These are phyloP conservation scores for Sphaerulina populicola DNA, from an alignment of 2,329 filamentous ascomycete species.

Conservation along the genomic window DNA sequence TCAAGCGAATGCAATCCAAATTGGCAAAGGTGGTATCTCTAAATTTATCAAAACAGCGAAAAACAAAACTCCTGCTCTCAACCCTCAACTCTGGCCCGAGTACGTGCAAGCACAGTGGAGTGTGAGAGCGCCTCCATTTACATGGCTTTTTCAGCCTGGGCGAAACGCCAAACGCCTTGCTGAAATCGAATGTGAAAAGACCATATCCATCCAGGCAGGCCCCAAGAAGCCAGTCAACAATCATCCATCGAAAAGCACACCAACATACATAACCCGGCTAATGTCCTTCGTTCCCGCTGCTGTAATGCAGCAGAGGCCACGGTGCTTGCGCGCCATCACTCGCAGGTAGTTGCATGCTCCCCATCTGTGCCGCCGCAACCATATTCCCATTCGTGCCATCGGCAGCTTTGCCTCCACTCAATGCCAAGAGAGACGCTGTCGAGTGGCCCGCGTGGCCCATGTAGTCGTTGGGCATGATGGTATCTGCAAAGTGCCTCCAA, in stretches of 20 bases:
- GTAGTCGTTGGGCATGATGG: conserved; percentile 22
- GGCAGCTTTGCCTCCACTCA: conserved; percentile 12
- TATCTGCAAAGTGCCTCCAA: conserved; percentile 30
- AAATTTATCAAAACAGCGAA: too few relatives aligned
- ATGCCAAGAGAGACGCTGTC: conserved; percentile 12
- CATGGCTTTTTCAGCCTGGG: too few relatives aligned
- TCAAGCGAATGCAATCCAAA: too few relatives aligned
- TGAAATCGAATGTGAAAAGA: not conserved
- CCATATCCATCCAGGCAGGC: not conserved
- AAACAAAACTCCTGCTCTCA: too few relatives aligned
- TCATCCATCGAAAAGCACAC: not conserved
- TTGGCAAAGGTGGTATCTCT: too few relatives aligned
- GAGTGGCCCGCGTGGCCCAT: conserved; percentile 15
- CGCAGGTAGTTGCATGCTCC: conserved; percentile 20
- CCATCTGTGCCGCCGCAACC: conserved; percentile 15
- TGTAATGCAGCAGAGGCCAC: conserved; percentile 25
- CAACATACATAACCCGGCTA: not conserved
- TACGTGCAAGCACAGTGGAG: too few relatives aligned
- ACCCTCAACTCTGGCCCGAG: too few relatives aligned
- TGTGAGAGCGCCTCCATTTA: too few relatives aligned
- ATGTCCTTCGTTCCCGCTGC: not conserved
- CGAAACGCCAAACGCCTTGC: not conserved
- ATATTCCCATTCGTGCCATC: conserved; percentile 8
- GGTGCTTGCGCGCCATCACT: conserved; percentile 16
- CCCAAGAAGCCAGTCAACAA: not conserved